Evolutionary conservation across 1,139 yeast species (phyloP), one percentile per base, ranked within the genome.

Genomic region (Wickerhamomyces sp.): DNA sequence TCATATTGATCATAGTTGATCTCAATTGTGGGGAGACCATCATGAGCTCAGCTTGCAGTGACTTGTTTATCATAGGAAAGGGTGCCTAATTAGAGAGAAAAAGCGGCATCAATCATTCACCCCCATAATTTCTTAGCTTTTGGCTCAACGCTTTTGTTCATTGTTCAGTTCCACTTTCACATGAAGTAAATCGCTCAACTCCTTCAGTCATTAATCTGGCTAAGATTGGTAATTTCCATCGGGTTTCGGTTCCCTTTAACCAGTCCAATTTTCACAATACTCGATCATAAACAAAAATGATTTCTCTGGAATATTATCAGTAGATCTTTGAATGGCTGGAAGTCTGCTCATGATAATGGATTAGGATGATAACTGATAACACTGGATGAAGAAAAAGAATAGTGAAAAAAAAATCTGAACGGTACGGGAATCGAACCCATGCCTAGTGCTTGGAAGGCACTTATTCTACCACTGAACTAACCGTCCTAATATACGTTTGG

Each of bases 381-480:
- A 10, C 13, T 29, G 6, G 10, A 29, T 4, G n/a, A 33, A 10
- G 7, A 6, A 14, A 33, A 13, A 33, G 7, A 33, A 36, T 10
- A 2, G 7, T 7, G 32, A 15, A 36, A 37, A 43, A 44, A 42
- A 41, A n/a, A 42, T 40, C 39, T 58, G 61, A 58, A 51, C 60
- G 56, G 61, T 58, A 54, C 61, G 61, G 61, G 61, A 58, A 57
- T 58, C 61, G 61, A 58, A 58, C 61, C 61, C 61, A 47, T 54
- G 61, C 60, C 61, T 55, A 56, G 57, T 55, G 60, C 61, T 58
- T 58, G 61, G 61, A 58, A 58, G 61, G 61, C 60, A 54, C 58
- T 56, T 55, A 57, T 57, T 56, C 61, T 57, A 57, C 61, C 61
- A 56, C 52, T 57, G 55, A 56, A 57, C 61, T 57, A 57, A 57